Evolutionary conservation across 768 basidiomycete genomes (phyloP).

Genomic region (Phaffia tasmanica): DNA sequence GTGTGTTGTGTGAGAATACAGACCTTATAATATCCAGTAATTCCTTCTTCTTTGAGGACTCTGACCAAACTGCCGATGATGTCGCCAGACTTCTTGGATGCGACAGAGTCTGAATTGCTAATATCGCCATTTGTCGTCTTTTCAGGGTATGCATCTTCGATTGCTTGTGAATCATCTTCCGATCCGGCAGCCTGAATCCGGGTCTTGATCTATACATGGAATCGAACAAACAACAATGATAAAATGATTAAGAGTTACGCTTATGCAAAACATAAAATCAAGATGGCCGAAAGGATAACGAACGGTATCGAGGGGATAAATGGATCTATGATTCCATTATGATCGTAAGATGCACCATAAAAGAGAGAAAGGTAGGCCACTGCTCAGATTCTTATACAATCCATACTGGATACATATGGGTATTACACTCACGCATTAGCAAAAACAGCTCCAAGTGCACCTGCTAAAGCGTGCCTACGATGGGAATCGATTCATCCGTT

Average conservation of each 20-base stretch:
- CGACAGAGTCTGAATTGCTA: background rate
- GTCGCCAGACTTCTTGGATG: slow-evolving; percentile 39
- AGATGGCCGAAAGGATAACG: slow-evolving; percentile 54
- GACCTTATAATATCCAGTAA: slow-evolving; percentile 62
- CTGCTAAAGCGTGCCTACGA: slow-evolving; percentile 74
- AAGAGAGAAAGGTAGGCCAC: background rate
- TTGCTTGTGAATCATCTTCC: slow-evolving; percentile 42
- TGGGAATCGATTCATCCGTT: background rate
- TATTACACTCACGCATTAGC: slow-evolving; percentile 65
- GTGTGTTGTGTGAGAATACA: background rate
- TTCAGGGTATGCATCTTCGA: slow-evolving; percentile 28
- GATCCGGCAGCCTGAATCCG: slow-evolving; percentile 12
- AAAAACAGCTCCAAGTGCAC: slow-evolving; percentile 86
- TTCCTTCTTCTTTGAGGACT: slow-evolving; percentile 69
- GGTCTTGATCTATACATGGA: slow-evolving; percentile 12
- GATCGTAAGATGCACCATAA: slow-evolving; percentile 19
- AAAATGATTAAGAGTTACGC: too few relatives aligned
- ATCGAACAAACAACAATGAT: background rate
- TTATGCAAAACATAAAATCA: slow-evolving; percentile 17
- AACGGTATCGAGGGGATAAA: slow-evolving; percentile 91
- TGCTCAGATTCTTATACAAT: too few relatives aligned
- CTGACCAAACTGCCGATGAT: slow-evolving; percentile 56
- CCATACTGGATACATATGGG: background rate
- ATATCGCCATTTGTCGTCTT: background rate
- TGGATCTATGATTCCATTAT: slow-evolving; percentile 48